phyloP scores from a whole-genome alignment of 1,284 basidiomycete species.

The Trichosporon faecale region DNA sequence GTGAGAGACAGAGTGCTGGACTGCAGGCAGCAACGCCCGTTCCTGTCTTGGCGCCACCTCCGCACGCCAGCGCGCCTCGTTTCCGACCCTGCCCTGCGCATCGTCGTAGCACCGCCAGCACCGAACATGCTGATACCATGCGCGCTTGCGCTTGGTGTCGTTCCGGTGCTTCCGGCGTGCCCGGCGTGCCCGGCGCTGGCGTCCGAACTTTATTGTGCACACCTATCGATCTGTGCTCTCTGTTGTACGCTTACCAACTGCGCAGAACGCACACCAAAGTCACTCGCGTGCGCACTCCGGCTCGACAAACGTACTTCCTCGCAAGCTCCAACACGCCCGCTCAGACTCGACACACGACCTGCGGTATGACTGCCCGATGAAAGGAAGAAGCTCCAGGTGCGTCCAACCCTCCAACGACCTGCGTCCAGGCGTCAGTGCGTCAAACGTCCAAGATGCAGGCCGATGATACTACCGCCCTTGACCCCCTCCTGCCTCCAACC shows the following conservation, averaged over 20 bases:
- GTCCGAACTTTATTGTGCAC: neutral
- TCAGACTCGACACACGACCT: neutral
- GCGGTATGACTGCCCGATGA: neutral
- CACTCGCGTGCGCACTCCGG: neutral
- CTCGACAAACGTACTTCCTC: neutral
- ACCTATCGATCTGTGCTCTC: neutral
- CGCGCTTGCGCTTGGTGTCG: neutral
- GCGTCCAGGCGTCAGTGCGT: neutral
- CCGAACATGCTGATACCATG: conserved; percentile 5
- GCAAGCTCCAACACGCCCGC: neutral
- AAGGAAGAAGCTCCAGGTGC: neutral
- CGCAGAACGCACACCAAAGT: neutral
- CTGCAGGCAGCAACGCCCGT: neutral
- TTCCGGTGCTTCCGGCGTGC: neutral
- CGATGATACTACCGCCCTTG: neutral
- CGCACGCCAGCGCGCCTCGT: neutral
- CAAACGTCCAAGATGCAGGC: neutral
- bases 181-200: neutral
- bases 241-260: neutral
- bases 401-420: too few relatives aligned
- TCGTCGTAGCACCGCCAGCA: neutral
- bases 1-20: neutral
- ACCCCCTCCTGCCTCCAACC: neutral
- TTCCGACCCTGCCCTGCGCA: neutral
- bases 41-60: neutral